A percentile compares a stretch with the other conserved stretches of the same genome.
Conservation (phyloP, 805 yeast genomes). For the Metschnikowia rubicola region DNA sequence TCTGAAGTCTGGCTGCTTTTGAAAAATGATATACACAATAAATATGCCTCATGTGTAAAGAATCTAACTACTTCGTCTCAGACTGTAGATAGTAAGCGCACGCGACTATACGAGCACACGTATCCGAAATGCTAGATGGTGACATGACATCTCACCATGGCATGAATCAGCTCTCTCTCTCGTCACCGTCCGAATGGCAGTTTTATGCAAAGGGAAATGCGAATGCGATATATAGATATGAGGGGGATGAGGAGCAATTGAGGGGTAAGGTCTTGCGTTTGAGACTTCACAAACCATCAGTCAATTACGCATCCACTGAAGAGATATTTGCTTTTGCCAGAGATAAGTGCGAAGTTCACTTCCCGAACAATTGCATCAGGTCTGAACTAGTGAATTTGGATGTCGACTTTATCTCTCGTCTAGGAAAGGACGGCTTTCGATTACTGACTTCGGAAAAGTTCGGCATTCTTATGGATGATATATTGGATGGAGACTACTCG, state of each 20-base stretch:
- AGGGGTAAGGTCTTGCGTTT: slow-evolving; percentile 38
- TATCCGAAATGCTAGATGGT: too few relatives aligned
- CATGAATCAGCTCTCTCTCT: too few relatives aligned
- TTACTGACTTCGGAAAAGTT: slow-evolving; percentile 38
- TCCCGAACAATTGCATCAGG: slow-evolving; percentile 30
- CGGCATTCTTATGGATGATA: slow-evolving; percentile 44
- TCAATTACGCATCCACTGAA: slow-evolving; percentile 36
- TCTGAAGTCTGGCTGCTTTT: too few relatives aligned
- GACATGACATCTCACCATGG: too few relatives aligned
- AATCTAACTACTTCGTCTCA: too few relatives aligned
- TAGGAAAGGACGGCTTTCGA: slow-evolving; percentile 25
- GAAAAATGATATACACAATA: too few relatives aligned
- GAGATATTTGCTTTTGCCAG: slow-evolving; percentile 42
- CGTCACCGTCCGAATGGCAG: slow-evolving; percentile 34
- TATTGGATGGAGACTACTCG: slow-evolving; percentile 31
- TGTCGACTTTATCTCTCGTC: slow-evolving; percentile 26
- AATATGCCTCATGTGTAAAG: too few relatives aligned
- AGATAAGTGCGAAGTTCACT: slow-evolving; percentile 28
- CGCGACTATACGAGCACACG: too few relatives aligned
- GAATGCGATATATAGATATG: slow-evolving; percentile 43
- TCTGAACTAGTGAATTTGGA: slow-evolving; percentile 31
- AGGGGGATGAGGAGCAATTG: slow-evolving; percentile 32
- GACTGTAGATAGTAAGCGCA: too few relatives aligned
- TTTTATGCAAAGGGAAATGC: slow-evolving; percentile 48
- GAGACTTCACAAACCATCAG: slow-evolving; percentile 31